phyloP scores from a whole-genome alignment of 2,329 filamentous ascomycete species.

The Seiridium unicorne region DNA sequence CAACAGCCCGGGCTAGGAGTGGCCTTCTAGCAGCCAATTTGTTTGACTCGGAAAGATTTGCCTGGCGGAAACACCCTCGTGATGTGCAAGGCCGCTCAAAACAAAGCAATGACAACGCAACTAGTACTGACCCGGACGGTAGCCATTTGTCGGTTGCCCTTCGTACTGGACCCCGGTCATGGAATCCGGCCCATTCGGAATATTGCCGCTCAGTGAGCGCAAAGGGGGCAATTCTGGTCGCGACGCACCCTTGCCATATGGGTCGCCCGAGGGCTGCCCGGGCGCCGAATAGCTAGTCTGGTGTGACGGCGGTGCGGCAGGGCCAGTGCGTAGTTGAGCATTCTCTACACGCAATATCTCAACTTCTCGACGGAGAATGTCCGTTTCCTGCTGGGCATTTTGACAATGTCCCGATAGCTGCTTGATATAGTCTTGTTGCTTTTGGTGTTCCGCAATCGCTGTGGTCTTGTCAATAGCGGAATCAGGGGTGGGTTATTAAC shows the following conservation, averaged over 20 bases:
- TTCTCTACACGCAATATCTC: conserved; percentile 46
- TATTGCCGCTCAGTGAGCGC: conserved; percentile 45
- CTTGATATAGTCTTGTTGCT: conserved; percentile 49
- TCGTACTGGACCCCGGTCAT: conserved; percentile 69
- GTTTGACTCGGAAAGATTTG: too few species aligned
- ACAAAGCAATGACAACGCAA: neutral
- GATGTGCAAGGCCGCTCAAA: too few species aligned
- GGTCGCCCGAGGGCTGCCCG: conserved; percentile 25
- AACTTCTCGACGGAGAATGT: conserved; percentile 48
- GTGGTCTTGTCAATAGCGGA: conserved; percentile 16
- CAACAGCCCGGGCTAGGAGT: too few species aligned
- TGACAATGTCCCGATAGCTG: conserved; percentile 44
- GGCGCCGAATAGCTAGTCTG: conserved; percentile 19
- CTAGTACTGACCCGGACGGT: conserved; percentile 35
- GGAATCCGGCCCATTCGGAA: conserved; percentile 49
- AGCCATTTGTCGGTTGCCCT: conserved; percentile 44
- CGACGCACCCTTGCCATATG: conserved; percentile 24
- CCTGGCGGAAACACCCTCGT: too few species aligned
- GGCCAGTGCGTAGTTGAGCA: conserved; percentile 38
- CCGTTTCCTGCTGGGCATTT: conserved; percentile 40
- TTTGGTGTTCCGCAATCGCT: conserved; percentile 63
- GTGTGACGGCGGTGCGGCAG: conserved; percentile 13
- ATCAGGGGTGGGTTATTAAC: neutral
- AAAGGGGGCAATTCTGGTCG: conserved; percentile 57
- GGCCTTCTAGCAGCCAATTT: too few species aligned